phyloP scores from a whole-genome alignment of 2,329 filamentous ascomycete genomes.

The Diatrype stigma region DNA sequence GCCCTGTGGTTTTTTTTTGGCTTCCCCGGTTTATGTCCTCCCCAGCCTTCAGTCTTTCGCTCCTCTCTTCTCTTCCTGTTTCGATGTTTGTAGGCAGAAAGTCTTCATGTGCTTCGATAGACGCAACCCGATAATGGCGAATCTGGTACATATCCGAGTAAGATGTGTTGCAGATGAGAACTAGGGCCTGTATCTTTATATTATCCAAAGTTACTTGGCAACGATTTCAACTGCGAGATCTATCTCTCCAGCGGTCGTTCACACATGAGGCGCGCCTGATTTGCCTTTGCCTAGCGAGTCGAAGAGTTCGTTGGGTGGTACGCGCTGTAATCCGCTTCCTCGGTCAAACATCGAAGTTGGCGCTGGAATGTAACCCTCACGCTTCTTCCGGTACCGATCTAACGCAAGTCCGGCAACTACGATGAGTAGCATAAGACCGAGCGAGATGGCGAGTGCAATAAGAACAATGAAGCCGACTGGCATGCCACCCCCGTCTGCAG shows the following conservation, averaged over 20 bases:
- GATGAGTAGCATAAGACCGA: conserved; percentile 72
- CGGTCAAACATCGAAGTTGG: conserved; percentile 62
- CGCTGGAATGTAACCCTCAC: conserved; percentile 77
- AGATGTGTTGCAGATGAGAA: not conserved
- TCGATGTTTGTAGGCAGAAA: not conserved
- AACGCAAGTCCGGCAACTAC: conserved; percentile 71
- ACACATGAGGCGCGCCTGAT: conserved; percentile 49
- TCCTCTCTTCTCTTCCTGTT: conserved; percentile 1
- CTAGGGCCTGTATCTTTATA: conserved; percentile 2
- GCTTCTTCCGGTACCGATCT: conserved; percentile 71
- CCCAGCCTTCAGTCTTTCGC: conserved; percentile 2
- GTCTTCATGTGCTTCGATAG: no score
- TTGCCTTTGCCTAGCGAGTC: conserved; percentile 48
- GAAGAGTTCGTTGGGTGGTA: conserved; percentile 58
- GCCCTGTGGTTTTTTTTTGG: conserved; percentile 9
- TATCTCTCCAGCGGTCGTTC: no score
- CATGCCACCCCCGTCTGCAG: conserved; percentile 48
- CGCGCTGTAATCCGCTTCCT: conserved; percentile 52
- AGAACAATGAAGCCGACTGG: conserved; percentile 75
- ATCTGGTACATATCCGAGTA: not conserved
- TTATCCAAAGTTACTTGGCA: conserved; percentile 12
- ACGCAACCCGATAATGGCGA: not conserved
- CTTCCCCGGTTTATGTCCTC: conserved; percentile 12
- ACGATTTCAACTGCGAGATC: not conserved
- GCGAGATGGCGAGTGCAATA: conserved; percentile 73